Conservation (phyloP, 1,284 basidiomycete species). For the Cerioporus squamosus region DNA sequence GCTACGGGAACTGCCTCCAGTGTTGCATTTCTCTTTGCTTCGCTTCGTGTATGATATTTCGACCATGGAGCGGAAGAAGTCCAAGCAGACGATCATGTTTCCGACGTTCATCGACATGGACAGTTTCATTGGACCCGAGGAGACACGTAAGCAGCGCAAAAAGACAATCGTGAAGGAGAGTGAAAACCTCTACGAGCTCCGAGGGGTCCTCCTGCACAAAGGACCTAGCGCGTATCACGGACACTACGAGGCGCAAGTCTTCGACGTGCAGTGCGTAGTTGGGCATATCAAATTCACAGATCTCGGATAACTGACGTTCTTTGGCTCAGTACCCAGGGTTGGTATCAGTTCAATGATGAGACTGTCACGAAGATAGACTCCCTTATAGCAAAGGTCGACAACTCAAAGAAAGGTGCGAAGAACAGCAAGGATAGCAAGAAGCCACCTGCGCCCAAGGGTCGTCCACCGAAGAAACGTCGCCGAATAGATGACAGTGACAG, state of each 20-base stretch:
- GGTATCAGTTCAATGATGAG: conserved; percentile 93
- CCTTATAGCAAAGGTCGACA: conserved; percentile 47
- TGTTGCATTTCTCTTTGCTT: conserved; percentile 87
- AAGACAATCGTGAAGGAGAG: conserved; percentile 20
- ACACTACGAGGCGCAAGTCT: conserved; percentile 91
- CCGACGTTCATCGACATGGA: conserved; percentile 78
- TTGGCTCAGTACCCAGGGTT: conserved; percentile 64
- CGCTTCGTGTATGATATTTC: conserved; percentile 87
- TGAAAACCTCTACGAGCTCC: conserved; percentile 70
- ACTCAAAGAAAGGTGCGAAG: conserved; percentile 13
- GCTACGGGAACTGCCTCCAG: conserved; percentile 74
- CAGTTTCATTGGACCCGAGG: conserved; percentile 49
- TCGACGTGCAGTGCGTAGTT: conserved; percentile 67
- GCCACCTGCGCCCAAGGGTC: conserved; percentile 21
- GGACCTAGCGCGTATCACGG: conserved; percentile 89
- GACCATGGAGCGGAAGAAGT: conserved; percentile 82
- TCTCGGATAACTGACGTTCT: neutral
- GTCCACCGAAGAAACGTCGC: conserved; percentile 44
- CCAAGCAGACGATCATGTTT: conserved; percentile 77
- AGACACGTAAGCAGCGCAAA: conserved; percentile 17
- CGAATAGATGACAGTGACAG: conserved; percentile 68
- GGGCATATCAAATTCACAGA: neutral
- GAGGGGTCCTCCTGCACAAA: conserved; percentile 84
- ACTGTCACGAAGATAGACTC: conserved; percentile 63
- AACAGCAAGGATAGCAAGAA: conserved; percentile 25